phyloP scores from a whole-genome alignment of 805 yeast species.

The Candida methanosorbosa region DNA sequence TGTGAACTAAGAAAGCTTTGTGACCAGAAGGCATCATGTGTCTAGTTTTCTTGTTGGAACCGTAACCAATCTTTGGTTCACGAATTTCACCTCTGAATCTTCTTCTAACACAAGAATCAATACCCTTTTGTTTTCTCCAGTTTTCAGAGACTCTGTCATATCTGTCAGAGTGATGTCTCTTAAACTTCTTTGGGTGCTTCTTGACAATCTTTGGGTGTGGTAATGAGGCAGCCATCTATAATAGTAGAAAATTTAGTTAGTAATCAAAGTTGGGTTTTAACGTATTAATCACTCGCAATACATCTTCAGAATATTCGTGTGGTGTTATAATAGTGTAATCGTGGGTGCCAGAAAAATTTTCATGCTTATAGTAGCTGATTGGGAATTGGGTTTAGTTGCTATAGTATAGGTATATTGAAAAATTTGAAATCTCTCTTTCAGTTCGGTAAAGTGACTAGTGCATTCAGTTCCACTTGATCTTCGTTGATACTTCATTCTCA shows the following conservation, averaged over 20 bases:
- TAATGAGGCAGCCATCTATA: conserved; percentile 89
- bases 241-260: neutral
- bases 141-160: conserved; percentile 95
- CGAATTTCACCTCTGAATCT: conserved; percentile 99
- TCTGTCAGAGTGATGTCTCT: conserved; percentile 99
- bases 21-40: conserved; percentile 95
- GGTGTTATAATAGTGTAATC: too few species aligned
- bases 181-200: conserved; percentile 98
- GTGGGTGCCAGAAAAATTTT: too few species aligned
- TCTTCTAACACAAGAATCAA: conserved; percentile 99
- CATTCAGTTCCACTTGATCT: too few species aligned
- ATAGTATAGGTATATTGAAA: too few species aligned
- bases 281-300: too few species aligned
- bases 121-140: conserved; percentile 99
- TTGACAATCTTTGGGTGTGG: conserved; percentile 99
- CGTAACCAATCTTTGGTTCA: conserved; percentile 99
- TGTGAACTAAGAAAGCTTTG: conserved; percentile 92
- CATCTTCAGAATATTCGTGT: too few species aligned
- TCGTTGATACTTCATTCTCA: too few species aligned
- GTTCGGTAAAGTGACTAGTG: too few species aligned
- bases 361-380: too few species aligned
- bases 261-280: too few species aligned
- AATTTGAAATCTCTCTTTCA: too few species aligned
- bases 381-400: too few species aligned
- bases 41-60: conserved; percentile 98